These are phyloP conservation scores for Petunia secreta DNA, from an alignment of 257 asterid species.

Conservation along the genomic window DNA sequence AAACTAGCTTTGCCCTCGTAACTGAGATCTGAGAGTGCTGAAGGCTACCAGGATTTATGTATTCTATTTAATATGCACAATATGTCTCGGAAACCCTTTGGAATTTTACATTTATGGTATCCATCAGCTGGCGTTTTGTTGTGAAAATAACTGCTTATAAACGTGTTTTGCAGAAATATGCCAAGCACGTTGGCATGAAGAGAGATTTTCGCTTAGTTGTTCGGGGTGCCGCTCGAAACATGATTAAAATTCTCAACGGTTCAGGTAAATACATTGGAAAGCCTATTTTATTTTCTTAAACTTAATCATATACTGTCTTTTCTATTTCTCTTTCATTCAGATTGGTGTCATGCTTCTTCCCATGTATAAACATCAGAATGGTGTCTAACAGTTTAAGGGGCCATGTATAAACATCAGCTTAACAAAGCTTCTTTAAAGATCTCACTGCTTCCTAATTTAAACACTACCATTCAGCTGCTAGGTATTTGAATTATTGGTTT, in stretches of 20 bases:
- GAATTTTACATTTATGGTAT: background rate
- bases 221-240: conserved; percentile 97
- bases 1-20: conserved; percentile 15
- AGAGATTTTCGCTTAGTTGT: conserved; percentile 96
- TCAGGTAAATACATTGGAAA: conserved; percentile 57
- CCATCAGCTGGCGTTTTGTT: background rate
- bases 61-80: background rate
- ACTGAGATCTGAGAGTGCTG: conserved; percentile 1
- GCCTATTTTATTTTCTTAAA: conserved; percentile 22
- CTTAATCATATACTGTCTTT: conserved; percentile 7
- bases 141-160: conserved; percentile 13
- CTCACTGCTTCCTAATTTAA: background rate
- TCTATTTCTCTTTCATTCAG: conserved; percentile 5
- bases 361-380: background rate
- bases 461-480: background rate
- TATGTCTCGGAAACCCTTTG: background rate
- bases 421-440: background rate
- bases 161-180: conserved; percentile 69
- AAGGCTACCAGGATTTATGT: conserved; percentile 7
- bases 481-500: background rate
- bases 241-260: conserved; percentile 87
- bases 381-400: background rate
- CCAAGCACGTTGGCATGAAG: conserved; percentile 90
- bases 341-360: conserved; percentile 10
- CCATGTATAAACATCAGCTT: conserved; percentile 11